Conservation (phyloP, 495 filamentous ascomycete genomes). For the Talaromyces nanjingensis region DNA sequence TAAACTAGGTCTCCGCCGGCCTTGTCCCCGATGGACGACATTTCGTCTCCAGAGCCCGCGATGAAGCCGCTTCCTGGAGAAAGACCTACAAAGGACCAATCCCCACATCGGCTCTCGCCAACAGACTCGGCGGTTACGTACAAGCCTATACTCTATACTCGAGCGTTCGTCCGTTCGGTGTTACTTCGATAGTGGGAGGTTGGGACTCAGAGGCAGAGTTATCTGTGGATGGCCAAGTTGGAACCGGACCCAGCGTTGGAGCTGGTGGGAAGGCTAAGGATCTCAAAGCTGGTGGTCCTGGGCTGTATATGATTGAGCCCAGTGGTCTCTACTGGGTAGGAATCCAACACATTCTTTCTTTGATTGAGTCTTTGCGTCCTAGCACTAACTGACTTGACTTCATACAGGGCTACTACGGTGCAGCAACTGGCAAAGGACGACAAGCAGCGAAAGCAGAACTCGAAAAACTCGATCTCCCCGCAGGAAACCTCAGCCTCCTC, state of each 20-base stretch:
- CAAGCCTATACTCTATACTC: constrained; percentile 97
- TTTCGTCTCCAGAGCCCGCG: constrained; percentile 87
- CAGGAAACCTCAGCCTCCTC: constrained; percentile 65
- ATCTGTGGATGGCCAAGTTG: constrained; percentile 81
- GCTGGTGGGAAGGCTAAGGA: constrained; percentile 72
- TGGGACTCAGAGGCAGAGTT: constrained; percentile 80
- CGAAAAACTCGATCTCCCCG: constrained; percentile 89
- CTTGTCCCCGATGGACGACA: constrained; percentile 92
- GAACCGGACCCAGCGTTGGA: constrained; percentile 66
- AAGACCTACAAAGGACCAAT: constrained; percentile 87
- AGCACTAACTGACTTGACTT: constrained; percentile 13
- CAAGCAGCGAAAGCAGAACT: constrained; percentile 96
- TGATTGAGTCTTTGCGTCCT: background rate
- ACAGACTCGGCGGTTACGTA: constrained; percentile 87
- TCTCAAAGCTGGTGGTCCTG: constrained; percentile 77
- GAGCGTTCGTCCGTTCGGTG: constrained; percentile 90
- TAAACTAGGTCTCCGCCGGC: constrained; percentile 74
- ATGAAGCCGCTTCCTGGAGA: constrained; percentile 87
- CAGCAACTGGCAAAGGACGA: constrained; percentile 90
- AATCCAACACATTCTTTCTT: background rate
- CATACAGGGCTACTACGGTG: constrained; percentile 83
- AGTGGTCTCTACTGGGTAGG: constrained; percentile 88
- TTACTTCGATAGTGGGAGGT: constrained; percentile 89
- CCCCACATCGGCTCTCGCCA: constrained; percentile 74
- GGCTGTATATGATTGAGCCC: constrained; percentile 97